These are phyloP conservation scores for Daldinia loculata DNA, from an alignment of 495 filamentous ascomycete genomes.

Conservation along the genomic window DNA sequence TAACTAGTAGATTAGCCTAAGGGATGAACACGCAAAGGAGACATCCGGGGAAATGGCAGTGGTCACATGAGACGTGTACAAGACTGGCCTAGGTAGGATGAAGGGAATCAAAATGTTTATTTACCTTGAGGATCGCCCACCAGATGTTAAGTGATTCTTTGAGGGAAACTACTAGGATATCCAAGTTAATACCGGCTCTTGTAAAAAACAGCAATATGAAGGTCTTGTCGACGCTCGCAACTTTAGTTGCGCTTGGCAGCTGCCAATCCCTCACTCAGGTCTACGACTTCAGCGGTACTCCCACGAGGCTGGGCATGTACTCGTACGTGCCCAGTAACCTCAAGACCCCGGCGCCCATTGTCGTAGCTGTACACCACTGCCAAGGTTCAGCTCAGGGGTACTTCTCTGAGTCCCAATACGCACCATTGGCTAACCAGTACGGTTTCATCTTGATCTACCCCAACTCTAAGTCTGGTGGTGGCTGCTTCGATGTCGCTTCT, in stretches of 20 bases:
- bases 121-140: constrained; percentile 22
- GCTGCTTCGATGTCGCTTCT: constrained; percentile 48
- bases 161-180: neutral
- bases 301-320: constrained; percentile 61
- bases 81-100: neutral
- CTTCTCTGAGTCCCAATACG: constrained; percentile 57
- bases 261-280: constrained; percentile 49
- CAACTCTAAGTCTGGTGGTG: constrained; percentile 48
- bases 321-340: constrained; percentile 65
- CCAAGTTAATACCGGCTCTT: constrained; percentile 2
- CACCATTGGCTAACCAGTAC: constrained; percentile 37
- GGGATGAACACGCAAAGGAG: constrained; percentile 8
- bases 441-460: constrained; percentile 49
- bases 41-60: constrained; percentile 31
- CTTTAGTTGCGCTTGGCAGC: constrained; percentile 48
- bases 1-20: constrained; percentile 31
- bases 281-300: constrained; percentile 54
- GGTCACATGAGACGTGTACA: constrained; percentile 8
- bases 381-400: constrained; percentile 60
- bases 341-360: constrained; percentile 58
- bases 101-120: constrained; percentile 22
- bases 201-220: constrained; percentile 46
- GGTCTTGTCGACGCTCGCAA: constrained; percentile 46
- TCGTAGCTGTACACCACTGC: constrained; percentile 67
- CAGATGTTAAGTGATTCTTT: constrained; percentile 9